A percentile compares a stretch with the other conserved stretches of the same genome.
Evolutionary conservation across 2,329 filamentous ascomycete species (phyloP).

Genomic region (Clonostachys sp.): DNA sequence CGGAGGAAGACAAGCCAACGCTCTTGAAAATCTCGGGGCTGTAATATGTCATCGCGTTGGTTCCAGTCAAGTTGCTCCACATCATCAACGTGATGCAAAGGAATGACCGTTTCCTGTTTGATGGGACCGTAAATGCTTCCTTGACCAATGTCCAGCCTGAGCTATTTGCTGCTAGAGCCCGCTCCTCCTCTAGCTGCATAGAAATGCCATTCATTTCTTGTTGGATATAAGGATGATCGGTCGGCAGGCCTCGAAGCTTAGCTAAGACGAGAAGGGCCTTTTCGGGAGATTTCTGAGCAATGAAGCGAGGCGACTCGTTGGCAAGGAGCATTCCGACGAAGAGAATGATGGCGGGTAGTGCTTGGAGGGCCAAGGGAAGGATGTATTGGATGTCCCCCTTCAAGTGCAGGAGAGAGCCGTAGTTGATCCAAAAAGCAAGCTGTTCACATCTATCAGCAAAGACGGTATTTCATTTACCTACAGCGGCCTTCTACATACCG

Average conservation of each 20-base stretch:
- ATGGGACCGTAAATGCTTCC: slow-evolving; percentile 54
- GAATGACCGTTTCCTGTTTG: slow-evolving; percentile 36
- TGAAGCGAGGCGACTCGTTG: slow-evolving; percentile 24
- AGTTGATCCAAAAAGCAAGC: no score
- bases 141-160: slow-evolving; percentile 45
- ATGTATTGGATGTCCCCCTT: no score
- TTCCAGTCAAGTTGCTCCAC: slow-evolving; percentile 46
- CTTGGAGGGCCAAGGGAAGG: slow-evolving; percentile 43
- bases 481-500: no score
- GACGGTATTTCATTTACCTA: no score
- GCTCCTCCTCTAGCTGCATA: slow-evolving; percentile 28
- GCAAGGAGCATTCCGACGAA: slow-evolving; percentile 50
- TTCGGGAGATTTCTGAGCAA: slow-evolving; percentile 22
- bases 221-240: slow-evolving; percentile 40
- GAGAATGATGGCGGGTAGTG: slow-evolving; percentile 51
- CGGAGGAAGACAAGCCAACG: slow-evolving; percentile 33
- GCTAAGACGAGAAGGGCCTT: slow-evolving; percentile 50
- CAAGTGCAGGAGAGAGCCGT: no score
- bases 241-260: slow-evolving; percentile 33
- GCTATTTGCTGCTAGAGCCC: slow-evolving; percentile 15
- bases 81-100: slow-evolving; percentile 49
- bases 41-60: slow-evolving; percentile 43
- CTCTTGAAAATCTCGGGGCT: slow-evolving; percentile 38
- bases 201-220: slow-evolving; percentile 28
- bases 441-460: no score